phyloP scores from a whole-genome alignment of 192 early-diverging fungal genomes.

The Chytriomyces hyalinus region DNA sequence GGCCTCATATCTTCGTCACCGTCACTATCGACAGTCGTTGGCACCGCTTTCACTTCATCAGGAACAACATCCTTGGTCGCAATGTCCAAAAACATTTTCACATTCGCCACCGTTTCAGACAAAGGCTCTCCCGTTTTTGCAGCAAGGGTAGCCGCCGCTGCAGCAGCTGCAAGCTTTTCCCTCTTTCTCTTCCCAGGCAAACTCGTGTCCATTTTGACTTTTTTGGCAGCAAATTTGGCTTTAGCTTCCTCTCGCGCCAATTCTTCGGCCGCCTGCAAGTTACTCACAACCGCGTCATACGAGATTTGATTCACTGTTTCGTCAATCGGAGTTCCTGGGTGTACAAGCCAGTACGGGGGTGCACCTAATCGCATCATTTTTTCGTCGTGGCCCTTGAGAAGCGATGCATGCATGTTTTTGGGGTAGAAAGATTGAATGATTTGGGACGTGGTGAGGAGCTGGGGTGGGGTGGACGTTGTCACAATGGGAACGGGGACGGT shows the following conservation, averaged over 20 bases:
- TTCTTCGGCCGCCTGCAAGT: background rate
- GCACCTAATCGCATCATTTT: background rate
- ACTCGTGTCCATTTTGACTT: slow-evolving; percentile 33
- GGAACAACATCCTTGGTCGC: background rate
- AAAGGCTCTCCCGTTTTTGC: background rate
- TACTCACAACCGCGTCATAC: background rate
- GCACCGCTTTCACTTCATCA: background rate
- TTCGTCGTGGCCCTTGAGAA: background rate
- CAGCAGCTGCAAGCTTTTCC: background rate
- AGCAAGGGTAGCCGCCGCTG: background rate
- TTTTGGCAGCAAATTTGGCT: slow-evolving; percentile 1
- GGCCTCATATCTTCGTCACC: background rate
- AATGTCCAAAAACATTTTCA: slow-evolving; percentile 1
- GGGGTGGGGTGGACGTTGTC: background rate
- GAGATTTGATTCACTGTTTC: slow-evolving; percentile 13
- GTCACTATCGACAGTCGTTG: background rate
- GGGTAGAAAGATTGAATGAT: slow-evolving; percentile 31
- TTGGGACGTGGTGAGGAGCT: slow-evolving; percentile 7
- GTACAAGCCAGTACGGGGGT: slow-evolving; percentile 28
- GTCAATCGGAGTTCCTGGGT: background rate
- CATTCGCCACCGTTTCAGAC: background rate
- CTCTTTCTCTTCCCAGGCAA: slow-evolving; percentile 21
- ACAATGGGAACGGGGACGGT: background rate
- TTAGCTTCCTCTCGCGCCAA: background rate
- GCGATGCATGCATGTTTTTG: background rate